Evolutionary conservation across 768 basidiomycete species (phyloP), one percentile per base, ranked within the genome.

Genomic region (Mycena belliarum): DNA sequence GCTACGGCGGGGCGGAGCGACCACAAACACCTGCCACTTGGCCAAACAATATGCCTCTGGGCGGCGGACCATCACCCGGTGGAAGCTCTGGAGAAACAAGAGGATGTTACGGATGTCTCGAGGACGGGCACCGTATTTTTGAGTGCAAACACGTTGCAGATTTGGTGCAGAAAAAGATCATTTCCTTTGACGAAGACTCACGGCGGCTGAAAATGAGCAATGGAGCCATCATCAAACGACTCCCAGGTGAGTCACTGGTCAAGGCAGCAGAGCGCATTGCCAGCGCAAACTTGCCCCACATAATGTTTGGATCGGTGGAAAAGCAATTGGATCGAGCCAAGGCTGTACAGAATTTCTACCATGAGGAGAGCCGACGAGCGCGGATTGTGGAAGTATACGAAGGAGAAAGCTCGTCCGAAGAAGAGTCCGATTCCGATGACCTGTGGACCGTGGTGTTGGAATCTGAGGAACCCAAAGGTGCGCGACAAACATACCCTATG

Each of bases 151-250:
- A 29, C 1, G 24, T 50, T 2, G 14, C 40, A 2, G 9, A 41
- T 0, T 23, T 69, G 18, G 61, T 69, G 10, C 43, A 51, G 23
- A 26, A 63, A 4, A 20, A 38, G 10, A 54, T 71, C 11, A 16
- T 57, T 15, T 26, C 4, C 2, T 38, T 6, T n/a, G 37, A 15
- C 55, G 67, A 10, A 51, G 8, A 63, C 57, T 20, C 59, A 65
- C 23, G 63, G 67, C 33, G 67, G 67, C 42, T 68, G 65, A 4
- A 61, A 62, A 56, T 70, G 67, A 41, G 58, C 65, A 42, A n/a
- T 68, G 11, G 70, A 67, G 9, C 12, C 1, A 7, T 8, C 57
- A 58, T 71, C 38, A 46, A 60, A 1, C 49, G 52, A 0, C n/a
- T 42, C 10, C 43, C 53, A 2, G 18, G 64, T 2, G 69, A 59